Conservation (phyloP, 179 eudicot genomes). For the Patellifolia procumbens region DNA sequence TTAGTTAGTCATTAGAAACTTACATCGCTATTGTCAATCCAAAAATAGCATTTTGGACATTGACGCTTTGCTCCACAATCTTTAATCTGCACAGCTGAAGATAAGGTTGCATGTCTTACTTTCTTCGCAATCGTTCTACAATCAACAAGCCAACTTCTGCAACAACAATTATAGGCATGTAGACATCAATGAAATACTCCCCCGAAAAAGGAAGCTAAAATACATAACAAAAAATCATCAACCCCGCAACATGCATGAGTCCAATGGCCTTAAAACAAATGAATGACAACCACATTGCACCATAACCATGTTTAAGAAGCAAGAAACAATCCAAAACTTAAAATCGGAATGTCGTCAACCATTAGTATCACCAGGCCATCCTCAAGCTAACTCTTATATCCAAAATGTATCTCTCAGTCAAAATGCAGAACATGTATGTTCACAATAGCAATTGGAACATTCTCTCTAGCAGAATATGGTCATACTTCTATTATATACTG, state of each 20-base stretch:
- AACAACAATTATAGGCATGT: background rate
- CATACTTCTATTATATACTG: background rate
- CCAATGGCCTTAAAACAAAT: background rate
- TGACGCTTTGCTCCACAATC: conserved; percentile 74
- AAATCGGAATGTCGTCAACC: too few species aligned
- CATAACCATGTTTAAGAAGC: background rate
- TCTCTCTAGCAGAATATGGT: background rate
- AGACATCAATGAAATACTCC: conserved; percentile 7
- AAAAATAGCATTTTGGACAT: conserved; percentile 74
- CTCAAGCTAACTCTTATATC: background rate
- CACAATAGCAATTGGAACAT: background rate
- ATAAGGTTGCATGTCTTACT: conserved; percentile 55
- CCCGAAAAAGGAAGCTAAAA: background rate
- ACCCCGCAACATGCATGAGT: background rate
- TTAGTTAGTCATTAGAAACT: conserved; percentile 29
- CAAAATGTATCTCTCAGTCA: background rate
- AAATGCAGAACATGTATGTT: background rate
- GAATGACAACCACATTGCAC: conserved; percentile 8
- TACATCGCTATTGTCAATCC: conserved; percentile 82
- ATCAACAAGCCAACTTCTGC: conserved; percentile 84
- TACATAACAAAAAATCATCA: background rate
- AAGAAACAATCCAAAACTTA: background rate
- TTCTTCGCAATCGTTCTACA: conserved; percentile 66
- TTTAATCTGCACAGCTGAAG: conserved; percentile 48
- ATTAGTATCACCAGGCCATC: too few species aligned